These are phyloP conservation scores for Neltuma alba DNA, from an alignment of 306 rosid species.

Conservation along the genomic window DNA sequence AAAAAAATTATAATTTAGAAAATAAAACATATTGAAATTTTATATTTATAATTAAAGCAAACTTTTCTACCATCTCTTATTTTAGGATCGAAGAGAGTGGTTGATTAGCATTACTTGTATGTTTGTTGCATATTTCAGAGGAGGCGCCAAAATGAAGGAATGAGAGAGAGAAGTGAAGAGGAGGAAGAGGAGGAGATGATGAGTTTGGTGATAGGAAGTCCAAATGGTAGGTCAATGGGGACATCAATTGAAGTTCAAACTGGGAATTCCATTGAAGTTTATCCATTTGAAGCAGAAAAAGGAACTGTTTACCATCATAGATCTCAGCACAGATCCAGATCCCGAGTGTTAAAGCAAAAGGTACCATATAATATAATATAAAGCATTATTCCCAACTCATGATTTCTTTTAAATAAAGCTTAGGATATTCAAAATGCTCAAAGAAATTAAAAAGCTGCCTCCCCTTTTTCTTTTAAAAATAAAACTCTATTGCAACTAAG, in stretches of 20 bases:
- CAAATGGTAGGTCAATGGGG: conserved; percentile 56
- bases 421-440: too few relatives aligned
- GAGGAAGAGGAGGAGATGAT: conserved; percentile 43
- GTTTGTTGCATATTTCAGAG: conserved; percentile 57
- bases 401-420: too few relatives aligned
- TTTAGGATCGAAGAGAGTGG: too few relatives aligned
- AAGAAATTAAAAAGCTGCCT: too few relatives aligned
- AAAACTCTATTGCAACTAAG: too few relatives aligned
- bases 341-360: conserved; percentile 63
- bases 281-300: conserved; percentile 65
- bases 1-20: too few relatives aligned
- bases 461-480: too few relatives aligned
- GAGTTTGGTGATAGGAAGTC: conserved; percentile 46
- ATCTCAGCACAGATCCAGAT: conserved; percentile 53
- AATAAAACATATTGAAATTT: too few relatives aligned
- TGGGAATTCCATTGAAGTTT: conserved; percentile 62
- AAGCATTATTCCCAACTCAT: too few relatives aligned
- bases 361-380: conserved; percentile 43
- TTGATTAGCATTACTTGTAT: conserved; percentile 10
- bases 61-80: too few relatives aligned
- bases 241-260: conserved; percentile 80
- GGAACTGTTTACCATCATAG: conserved; percentile 44
- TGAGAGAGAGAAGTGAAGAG: conserved; percentile 22
- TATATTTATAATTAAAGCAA: too few relatives aligned
- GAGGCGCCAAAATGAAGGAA: conserved; percentile 48